Percentiles rank a stretch among this genome's conserved stretches.
Evolutionary conservation across 1,284 basidiomycete species (phyloP).

Genomic region (Gastroboletus turbinatus): DNA sequence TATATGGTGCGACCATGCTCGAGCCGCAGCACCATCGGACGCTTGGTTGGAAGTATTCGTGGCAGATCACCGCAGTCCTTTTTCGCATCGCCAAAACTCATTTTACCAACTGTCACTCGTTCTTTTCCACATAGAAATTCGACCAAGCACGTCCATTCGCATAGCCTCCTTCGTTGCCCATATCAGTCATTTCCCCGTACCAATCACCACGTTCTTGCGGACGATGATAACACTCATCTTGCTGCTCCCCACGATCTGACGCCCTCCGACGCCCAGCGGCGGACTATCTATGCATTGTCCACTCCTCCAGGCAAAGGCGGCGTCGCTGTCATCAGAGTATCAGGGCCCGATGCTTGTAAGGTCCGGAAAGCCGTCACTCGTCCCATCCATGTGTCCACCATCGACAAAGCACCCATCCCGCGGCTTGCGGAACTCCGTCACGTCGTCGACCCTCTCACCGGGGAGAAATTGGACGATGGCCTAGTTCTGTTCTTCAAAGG

Average conservation of each 20-base stretch:
- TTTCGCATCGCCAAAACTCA: constrained; percentile 8
- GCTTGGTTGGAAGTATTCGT: background rate
- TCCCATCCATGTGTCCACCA: background rate
- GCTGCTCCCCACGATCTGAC: constrained; percentile 11
- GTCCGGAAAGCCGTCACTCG: constrained; percentile 58
- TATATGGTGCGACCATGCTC: constrained; percentile 26
- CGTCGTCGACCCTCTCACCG: constrained; percentile 62
- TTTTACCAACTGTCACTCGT: constrained; percentile 11
- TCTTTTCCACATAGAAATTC: constrained; percentile 30
- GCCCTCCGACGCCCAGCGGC: constrained; percentile 58
- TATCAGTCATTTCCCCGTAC: constrained; percentile 9
- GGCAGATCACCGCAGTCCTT: constrained; percentile 1
- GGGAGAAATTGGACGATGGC: constrained; percentile 74
- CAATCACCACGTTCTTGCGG: background rate
- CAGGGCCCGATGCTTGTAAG: constrained; percentile 64
- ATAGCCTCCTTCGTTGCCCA: constrained; percentile 19
- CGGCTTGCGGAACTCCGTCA: constrained; percentile 72
- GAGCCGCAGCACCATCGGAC: constrained; percentile 3
- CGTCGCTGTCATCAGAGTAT: constrained; percentile 78
- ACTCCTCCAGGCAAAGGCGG: constrained; percentile 83
- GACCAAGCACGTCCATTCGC: constrained; percentile 8
- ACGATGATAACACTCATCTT: background rate
- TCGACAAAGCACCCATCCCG: constrained; percentile 47
- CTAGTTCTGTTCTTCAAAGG: constrained; percentile 81
- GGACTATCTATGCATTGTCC: constrained; percentile 85